Percentiles rank a stretch among this genome's conserved stretches.
Evolutionary conservation across 1,284 basidiomycete genomes (phyloP).

Genomic region (Psilocybe mexicana): DNA sequence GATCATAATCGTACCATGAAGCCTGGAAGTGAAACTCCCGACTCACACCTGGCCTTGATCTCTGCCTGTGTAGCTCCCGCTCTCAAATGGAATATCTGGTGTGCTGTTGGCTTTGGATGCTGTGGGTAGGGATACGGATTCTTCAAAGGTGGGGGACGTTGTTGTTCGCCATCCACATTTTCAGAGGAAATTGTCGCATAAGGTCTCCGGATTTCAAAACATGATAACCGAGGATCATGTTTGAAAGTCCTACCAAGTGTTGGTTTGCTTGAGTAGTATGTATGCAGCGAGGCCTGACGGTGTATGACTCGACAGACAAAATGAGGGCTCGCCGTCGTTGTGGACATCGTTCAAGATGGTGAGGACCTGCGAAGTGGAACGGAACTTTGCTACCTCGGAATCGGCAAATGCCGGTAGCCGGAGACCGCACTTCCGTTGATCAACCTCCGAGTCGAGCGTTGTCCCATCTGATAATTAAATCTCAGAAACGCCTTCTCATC

Average conservation of each 20-base stretch:
- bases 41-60: constrained; percentile 63
- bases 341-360: too few species aligned
- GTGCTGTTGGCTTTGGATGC: constrained; percentile 55
- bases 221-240: background rate
- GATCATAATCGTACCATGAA: background rate
- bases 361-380: too few species aligned
- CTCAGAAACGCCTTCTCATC: background rate
- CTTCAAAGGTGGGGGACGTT: background rate
- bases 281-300: background rate
- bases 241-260: background rate
- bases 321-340: too few species aligned
- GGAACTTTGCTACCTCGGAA: too few species aligned
- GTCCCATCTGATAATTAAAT: too few species aligned
- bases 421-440: too few species aligned
- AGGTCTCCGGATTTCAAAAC: background rate
- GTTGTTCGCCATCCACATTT: background rate
- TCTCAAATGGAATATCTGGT: constrained; percentile 71
- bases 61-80: constrained; percentile 53
- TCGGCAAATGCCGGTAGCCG: too few species aligned
- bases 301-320: too few species aligned
- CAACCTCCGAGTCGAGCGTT: too few species aligned
- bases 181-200: background rate
- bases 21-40: constrained; percentile 24
- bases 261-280: background rate
- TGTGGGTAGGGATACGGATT: constrained; percentile 50